Evolutionary conservation across 164 flowering plant genomes (phyloP), one percentile per base, ranked within the genome.

Genomic region (Annona cherimola): DNA sequence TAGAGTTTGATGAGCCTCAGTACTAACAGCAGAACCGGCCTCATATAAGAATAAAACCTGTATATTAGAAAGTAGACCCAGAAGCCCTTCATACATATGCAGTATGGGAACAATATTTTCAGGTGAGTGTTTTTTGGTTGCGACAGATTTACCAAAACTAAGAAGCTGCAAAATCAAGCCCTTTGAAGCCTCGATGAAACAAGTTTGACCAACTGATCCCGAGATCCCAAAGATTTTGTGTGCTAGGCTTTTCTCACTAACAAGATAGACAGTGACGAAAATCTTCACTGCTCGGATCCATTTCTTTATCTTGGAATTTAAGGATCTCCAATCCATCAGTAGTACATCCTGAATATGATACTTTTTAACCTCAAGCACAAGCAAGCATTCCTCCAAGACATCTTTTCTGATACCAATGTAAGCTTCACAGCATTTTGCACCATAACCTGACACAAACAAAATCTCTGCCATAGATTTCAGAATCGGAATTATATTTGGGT

Each of bases 391-490:
- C 14, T 92, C 95, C 55, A 90, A 68, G 41, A 76, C 90, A 61
- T 88, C 98, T 1, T 91, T 84, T 11, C 96, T 84, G 20, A 88
- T 86, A 35, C 77, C 81, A 55, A 79, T 79, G 68, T 94, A 94
- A 42, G 84, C 96, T 81, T 89, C 89, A 71, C 90, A 86, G 65
- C 97, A 92, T 81, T 94, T 97, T 76, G 84, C 86, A 74, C 88
- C 96, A 66, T 90, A 94, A 18, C 93, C 90, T 0, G 97, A 80
- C 66, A 82, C 73, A 45, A 90, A 77, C 98, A 94, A 90, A 73
- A 96, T 67, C 3, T 88, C 87, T 0, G 93, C 90, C n/a, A 94
- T 92, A 72, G 84, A 89, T 64, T 77, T 82, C 50, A 94, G 77
- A 6, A 86, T 92, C 6, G 14, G 61, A 9, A 89, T 79, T 0